Percentiles rank a stretch among this genome's conserved stretches.
These are phyloP conservation scores for Zanthoxylum bungeanum DNA, from an alignment of 345 rosid genomes.

Conservation along the genomic window DNA sequence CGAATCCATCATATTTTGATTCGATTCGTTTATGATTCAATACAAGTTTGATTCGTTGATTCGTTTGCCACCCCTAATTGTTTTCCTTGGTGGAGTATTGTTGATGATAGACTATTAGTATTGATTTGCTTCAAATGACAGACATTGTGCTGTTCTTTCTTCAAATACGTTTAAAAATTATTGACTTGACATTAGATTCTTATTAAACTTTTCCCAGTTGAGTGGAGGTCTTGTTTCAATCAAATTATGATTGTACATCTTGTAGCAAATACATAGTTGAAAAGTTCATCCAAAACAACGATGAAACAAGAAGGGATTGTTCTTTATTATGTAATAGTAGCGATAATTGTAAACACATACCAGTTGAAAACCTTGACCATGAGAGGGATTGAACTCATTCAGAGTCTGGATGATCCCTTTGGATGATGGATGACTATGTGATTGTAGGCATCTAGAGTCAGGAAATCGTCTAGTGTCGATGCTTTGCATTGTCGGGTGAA, in stretches of 20 bases:
- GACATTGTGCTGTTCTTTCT: not conserved
- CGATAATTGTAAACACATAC: not conserved
- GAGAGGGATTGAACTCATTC: constrained; percentile 10
- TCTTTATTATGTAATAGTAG: not conserved
- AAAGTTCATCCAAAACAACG: not conserved
- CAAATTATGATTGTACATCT: not conserved
- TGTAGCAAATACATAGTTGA: not conserved
- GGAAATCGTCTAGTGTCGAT: constrained; percentile 63
- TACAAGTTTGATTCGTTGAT: too few relatives aligned
- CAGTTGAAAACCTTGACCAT: not conserved
- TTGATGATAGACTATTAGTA: not conserved
- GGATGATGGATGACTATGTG: constrained; percentile 64
- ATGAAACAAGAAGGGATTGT: not conserved
- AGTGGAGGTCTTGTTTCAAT: not conserved
- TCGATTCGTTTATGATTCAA: too few relatives aligned
- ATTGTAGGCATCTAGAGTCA: constrained; percentile 74
- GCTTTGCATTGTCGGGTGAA: constrained; percentile 74
- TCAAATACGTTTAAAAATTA: not conserved
- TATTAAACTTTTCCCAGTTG: not conserved
- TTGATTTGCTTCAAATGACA: not conserved
- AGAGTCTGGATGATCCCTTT: constrained; percentile 47
- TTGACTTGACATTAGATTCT: not conserved
- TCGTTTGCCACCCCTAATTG: too few relatives aligned
- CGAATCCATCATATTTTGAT: too few relatives aligned
- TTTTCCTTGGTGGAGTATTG: too few relatives aligned